These are phyloP conservation scores for Starmerella stigmatis DNA, from an alignment of 805 yeast species.

Conservation along the genomic window DNA sequence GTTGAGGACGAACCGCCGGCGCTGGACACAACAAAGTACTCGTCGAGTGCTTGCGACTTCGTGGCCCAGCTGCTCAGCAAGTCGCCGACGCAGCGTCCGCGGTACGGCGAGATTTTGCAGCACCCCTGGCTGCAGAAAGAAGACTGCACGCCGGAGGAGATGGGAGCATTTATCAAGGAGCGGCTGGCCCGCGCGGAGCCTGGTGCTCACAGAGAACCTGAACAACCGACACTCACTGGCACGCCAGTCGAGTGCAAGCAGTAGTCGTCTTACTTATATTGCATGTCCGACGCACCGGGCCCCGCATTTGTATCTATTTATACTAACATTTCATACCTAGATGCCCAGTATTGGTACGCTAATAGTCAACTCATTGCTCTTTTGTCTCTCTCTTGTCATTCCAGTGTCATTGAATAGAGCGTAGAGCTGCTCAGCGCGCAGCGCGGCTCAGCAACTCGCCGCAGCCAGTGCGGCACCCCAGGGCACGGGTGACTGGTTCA, in stretches of 20 bases:
- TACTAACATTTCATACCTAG: background rate
- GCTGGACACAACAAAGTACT: constrained; percentile 51
- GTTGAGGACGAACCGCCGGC: constrained; percentile 93
- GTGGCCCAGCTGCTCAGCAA: constrained; percentile 62
- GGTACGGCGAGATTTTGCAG: constrained; percentile 58
- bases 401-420: no score
- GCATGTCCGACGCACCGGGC: constrained; percentile 2
- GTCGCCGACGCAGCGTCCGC: constrained; percentile 70
- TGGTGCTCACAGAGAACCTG: background rate
- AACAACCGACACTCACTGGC: constrained; percentile 9
- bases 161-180: constrained; percentile 32
- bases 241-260: background rate
- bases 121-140: constrained; percentile 72
- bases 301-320: constrained; percentile 5
- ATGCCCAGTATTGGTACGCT: background rate
- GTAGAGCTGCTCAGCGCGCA: no score
- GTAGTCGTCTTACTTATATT: background rate
- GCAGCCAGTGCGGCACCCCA: no score
- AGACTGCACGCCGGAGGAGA: constrained; percentile 29
- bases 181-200: constrained; percentile 14
- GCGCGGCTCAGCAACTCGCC: no score
- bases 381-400: no score
- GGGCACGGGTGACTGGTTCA: no score
- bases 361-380: no score
- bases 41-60: constrained; percentile 71